Evolutionary conservation across 306 rosid genomes (phyloP), one percentile per base, ranked within the genome.

Genomic region (Quercus gilva): DNA sequence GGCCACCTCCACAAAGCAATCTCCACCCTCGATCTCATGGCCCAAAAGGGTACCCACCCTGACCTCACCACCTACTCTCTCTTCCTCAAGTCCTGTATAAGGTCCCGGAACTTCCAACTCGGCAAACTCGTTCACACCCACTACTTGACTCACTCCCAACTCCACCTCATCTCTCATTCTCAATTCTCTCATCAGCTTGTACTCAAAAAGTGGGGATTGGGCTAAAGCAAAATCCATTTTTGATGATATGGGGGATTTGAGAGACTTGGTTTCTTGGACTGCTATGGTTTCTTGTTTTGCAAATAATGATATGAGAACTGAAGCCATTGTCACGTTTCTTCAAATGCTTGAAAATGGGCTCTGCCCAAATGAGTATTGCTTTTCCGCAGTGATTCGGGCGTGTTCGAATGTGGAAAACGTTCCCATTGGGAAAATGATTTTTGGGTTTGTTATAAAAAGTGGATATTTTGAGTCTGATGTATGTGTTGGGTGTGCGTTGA

Each of bases 401-500:
- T 35, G 43, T 35, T 35, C 43, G 43, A 35, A 35, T 35, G 43
- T 6, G 43, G 43, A 35, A 35, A 35, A 6, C 0, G 43, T 35
- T 35, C 43, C 10, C 43, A 35, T 1, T 35, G 43, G 43, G 2
- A 6, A 0, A 35, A 35, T 6, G 2, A 26, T 90, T 21, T 87
- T 88, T 63, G 91, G 85, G 0, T 80, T 81, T 74, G 18, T 87
- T 1, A 25, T 88, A 1, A 90, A 90, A 76, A 84, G 81, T 57
- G 91, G 94, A 4, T 88, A 82, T 60, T 84, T 90, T 56, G 80
- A 77, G 41, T 83, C 86, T 37, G 78, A 85, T 84, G 87, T 90
- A 9, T 87, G 83, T 69, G 92, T 91, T 67, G 94, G 94, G 4
- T 91, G 94, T 84, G 91, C 81, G 2, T 76, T 91, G 67, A 88